Conservation (phyloP, 2,329 filamentous ascomycete species). For the Fusarium buxicola region DNA sequence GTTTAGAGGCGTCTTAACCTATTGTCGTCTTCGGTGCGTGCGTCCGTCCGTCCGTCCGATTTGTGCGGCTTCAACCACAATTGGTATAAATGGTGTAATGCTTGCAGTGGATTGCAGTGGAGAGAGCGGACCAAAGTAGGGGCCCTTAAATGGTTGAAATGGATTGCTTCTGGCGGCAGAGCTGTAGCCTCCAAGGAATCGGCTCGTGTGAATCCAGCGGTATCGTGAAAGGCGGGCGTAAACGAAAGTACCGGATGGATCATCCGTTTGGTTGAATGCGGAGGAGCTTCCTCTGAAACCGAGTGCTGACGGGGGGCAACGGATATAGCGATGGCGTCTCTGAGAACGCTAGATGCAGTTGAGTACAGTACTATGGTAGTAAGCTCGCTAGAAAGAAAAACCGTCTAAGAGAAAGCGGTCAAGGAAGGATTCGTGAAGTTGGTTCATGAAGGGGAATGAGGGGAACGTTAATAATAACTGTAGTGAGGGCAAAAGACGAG, state of each 20-base stretch:
- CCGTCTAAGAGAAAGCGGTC: neutral
- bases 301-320: neutral
- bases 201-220: neutral
- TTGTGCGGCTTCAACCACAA: neutral
- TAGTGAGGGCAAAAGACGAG: no score
- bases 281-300: constrained; percentile 11
- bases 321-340: neutral
- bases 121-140: no score
- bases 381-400: no score
- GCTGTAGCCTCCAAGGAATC: no score
- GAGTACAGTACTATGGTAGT: neutral
- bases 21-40: constrained; percentile 30
- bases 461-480: no score
- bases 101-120: no score
- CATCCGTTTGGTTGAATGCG: constrained; percentile 5
- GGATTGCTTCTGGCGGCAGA: no score
- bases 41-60: constrained; percentile 23
- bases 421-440: neutral
- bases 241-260: constrained; percentile 5
- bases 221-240: neutral
- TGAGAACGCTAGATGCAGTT: neutral
- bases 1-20: constrained; percentile 17
- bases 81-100: neutral
- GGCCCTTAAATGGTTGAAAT: no score
- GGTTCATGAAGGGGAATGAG: no score